Evolutionary conservation across 345 rosid species (phyloP), one percentile per base, ranked within the genome.

Genomic region (Sisymbrium irio): DNA sequence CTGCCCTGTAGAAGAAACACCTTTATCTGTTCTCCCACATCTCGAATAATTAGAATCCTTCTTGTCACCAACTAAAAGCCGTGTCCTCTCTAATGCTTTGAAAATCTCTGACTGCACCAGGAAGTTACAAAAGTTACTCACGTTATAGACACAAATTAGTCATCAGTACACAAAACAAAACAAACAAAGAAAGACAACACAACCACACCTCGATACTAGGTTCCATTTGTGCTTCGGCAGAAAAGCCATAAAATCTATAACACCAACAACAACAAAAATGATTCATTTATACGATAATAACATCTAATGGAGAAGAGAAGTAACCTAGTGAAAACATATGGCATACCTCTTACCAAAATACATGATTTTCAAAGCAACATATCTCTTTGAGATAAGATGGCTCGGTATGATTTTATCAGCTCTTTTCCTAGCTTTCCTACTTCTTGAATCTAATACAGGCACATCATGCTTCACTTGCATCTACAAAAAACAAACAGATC

Each of bases 21-120:
- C 99, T 77, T 72, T 92, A 81, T 92, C 97, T 18, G 99, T 95
- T 79, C 97, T 88, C 62, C 97, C 97, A 41, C 99, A 95, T 79
- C 99, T 85, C 17, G 97, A 95, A 81, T 95, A 92, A 55, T 65
- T 85, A 72, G 81, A 81, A 33, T 86, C 85, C 82, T 88, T 89
- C 85, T 69, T 92, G 79, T 89, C 86, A 61, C 93, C 92, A 82
- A 86, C 80, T 62, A 87, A 80, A 69, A 95, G 99, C 71, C 85
- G 81, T 62, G 92, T 95, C 81, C 82, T 85, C 79, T 85, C 87
- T 39, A 94, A 82, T 72, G 97, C 98, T 81, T 88, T 81, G 53
- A 91, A 91, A 83, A 94, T 72, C 81, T 91, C 98, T 30, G 97
- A 89, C 97, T 94, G 85, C 79, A 17, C 5, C 78, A 30, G n/a